Evolutionary conservation across 1,284 basidiomycete genomes (phyloP).

Genomic region (Peniophora sp.): DNA sequence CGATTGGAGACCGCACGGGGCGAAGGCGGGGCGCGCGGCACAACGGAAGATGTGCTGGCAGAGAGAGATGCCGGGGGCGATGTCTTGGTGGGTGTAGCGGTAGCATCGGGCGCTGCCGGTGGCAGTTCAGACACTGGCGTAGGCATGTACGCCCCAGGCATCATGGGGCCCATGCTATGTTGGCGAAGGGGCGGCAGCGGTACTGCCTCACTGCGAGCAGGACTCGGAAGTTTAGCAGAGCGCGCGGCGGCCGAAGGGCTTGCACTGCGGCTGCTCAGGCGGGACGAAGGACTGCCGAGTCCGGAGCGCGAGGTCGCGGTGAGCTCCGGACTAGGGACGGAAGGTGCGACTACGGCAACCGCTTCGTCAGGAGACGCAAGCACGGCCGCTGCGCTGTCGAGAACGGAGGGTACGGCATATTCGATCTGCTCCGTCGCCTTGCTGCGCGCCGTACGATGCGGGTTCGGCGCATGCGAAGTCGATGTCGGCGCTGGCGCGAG

Average conservation of each 20-base stretch:
- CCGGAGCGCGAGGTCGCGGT: constrained; percentile 35
- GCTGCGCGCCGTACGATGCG: constrained; percentile 64
- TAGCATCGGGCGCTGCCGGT: constrained; percentile 9
- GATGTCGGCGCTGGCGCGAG: constrained; percentile 41
- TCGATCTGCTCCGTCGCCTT: constrained; percentile 66
- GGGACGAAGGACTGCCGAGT: constrained; percentile 57
- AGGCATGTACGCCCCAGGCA: constrained; percentile 8
- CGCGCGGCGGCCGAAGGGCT: constrained; percentile 25
- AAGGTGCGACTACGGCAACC: constrained; percentile 52
- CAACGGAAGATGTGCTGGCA: constrained; percentile 15
- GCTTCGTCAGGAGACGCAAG: constrained; percentile 45
- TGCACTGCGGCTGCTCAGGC: constrained; percentile 55
- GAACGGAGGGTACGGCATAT: constrained; percentile 64
- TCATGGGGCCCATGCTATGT: constrained; percentile 8
- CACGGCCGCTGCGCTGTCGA: constrained; percentile 65
- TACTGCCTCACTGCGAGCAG: constrained; percentile 18
- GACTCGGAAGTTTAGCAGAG: constrained; percentile 18
- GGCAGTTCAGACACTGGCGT: constrained; percentile 30
- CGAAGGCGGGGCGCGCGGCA: constrained; percentile 39
- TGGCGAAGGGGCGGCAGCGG: constrained; percentile 16
- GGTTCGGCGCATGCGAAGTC: constrained; percentile 38
- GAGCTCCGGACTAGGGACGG: constrained; percentile 19
- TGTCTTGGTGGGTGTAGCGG: background rate
- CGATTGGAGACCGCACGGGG: constrained; percentile 51
- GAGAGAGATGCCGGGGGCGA: constrained; percentile 5